Evolutionary conservation across 208 protist genomes (phyloP).

Genomic region (Acanthamoeba comandoni): DNA sequence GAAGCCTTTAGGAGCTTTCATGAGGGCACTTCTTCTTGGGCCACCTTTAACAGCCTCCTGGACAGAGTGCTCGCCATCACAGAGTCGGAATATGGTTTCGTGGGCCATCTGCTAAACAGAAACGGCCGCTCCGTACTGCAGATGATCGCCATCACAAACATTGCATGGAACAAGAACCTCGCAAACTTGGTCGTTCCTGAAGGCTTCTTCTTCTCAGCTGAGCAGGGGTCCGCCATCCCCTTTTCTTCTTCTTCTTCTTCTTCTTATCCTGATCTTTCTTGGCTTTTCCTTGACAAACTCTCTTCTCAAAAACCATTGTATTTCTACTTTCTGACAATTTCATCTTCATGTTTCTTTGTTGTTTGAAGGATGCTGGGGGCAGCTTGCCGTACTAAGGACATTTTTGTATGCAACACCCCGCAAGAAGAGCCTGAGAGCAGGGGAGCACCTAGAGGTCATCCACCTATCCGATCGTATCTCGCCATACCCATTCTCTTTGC

Average conservation of each 20-base stretch:
- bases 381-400: background rate
- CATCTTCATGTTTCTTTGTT: too few relatives aligned
- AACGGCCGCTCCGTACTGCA: background rate
- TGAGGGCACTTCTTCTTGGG: slow-evolving; percentile 22
- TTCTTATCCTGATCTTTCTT: too few relatives aligned
- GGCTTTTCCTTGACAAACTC: too few relatives aligned
- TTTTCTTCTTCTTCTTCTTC: too few relatives aligned
- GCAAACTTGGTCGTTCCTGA: slow-evolving; percentile 7
- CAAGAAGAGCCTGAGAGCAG: background rate
- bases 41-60: slow-evolving; percentile 10
- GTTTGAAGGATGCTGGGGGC: too few relatives aligned
- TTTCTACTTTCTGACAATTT: too few relatives aligned
- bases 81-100: background rate
- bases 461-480: background rate
- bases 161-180: slow-evolving; percentile 8
- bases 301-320: too few relatives aligned
- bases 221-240: background rate
- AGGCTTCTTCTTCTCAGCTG: slow-evolving; percentile 1
- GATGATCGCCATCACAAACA: slow-evolving; percentile 10
- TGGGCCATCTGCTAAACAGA: background rate
- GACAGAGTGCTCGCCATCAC: slow-evolving; percentile 4
- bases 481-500: slow-evolving; percentile 26
- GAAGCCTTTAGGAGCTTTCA: slow-evolving; percentile 5
- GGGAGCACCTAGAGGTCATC: background rate
- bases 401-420: slow-evolving; percentile 33